Conservation (phyloP, 2,329 filamentous ascomycete species). For the Periconia macrospinosa region DNA sequence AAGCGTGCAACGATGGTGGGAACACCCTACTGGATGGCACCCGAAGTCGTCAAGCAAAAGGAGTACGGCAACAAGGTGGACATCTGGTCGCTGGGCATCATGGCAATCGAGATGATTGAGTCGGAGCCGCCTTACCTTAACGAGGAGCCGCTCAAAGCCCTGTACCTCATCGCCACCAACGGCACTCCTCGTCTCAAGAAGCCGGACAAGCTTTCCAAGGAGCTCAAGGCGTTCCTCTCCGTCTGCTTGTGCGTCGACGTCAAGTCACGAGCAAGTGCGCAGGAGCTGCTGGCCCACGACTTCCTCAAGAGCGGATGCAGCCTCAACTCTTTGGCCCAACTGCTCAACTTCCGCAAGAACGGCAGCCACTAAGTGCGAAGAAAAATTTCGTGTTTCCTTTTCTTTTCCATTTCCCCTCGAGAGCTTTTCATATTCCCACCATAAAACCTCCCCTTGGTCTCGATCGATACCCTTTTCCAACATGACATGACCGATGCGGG, state of each 20-base stretch:
- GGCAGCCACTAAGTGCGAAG: conserved; percentile 48
- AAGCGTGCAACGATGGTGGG: conserved; percentile 99
- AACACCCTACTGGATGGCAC: conserved; percentile 99
- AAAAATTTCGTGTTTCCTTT: background rate
- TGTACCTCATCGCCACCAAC: conserved; percentile 97
- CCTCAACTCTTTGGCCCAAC: conserved; percentile 77
- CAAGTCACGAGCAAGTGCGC: conserved; percentile 86
- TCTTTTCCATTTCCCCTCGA: conserved; percentile 5
- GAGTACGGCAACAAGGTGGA: conserved; percentile 98
- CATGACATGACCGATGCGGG: conserved; percentile 7
- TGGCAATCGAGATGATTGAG: conserved; percentile 99
- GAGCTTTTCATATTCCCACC: conserved; percentile 1
- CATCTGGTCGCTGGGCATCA: conserved; percentile 98
- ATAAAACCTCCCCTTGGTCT: conserved; percentile 17
- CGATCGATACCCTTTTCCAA: conserved; percentile 33
- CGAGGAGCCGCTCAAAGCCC: conserved; percentile 93
- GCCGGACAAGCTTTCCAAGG: conserved; percentile 95
- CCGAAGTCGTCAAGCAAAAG: conserved; percentile 98
- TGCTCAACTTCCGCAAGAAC: conserved; percentile 82
- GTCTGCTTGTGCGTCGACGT: conserved; percentile 97
- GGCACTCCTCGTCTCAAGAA: conserved; percentile 97
- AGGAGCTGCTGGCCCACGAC: conserved; percentile 87
- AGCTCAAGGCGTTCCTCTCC: conserved; percentile 94
- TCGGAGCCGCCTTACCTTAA: conserved; percentile 97
- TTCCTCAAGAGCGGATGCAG: conserved; percentile 93